Base-by-base conservation (phyloP, 2,329 filamentous ascomycete species). In the Mycosphaerella arachidis region DNA sequence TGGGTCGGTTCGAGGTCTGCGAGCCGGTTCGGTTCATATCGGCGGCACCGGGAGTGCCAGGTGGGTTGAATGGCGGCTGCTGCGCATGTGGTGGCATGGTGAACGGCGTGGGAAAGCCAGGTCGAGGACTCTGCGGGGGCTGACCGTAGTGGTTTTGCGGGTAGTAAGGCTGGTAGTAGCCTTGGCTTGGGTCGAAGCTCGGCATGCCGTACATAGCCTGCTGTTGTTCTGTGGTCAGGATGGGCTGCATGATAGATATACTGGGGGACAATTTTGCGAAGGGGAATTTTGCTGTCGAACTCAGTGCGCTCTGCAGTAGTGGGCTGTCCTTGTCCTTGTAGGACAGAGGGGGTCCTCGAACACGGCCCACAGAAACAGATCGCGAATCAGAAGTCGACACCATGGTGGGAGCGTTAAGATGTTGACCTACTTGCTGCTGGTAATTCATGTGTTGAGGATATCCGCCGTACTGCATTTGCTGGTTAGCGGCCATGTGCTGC, bases 21-120 rank as follows among this genome's bases (percentile, higher is more conserved):
- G 91, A 95, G 1, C 89, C 85, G 62, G 86, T 92, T 68, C 92
- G 88, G 1, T 92, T 94, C 88, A 96, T 92, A 45, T 79, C 56
- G 33, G 48, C 48, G n/a, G 50, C 50, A 52, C 50, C 50, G 37
- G 65, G 65, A 4, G 65, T 64, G 24, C 54, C 78, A 59, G 84
- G 78, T 63, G 87, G 82, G 73, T 88, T 78, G 70, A 82, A 86
- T 43, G 82, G 80, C 57, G 75, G 75, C 48, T 78, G 79, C 66
- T 78, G 82, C 10, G 75, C 56, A 40, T 57, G 75, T 55, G 71
- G 75, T 16, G 78, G 77, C 57, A 77, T 77, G 63, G 74, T 77
- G 73, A 80, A 76, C 59, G 81, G 77, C 70, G 82, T 76, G 64
- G 79, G 77, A 70, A 80, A 76, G 20, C 67, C 63, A 8, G 73